Evolutionary conservation across 352 stramenopile genomes (phyloP).

Genomic region (Globisporangium sylvaticum): DNA sequence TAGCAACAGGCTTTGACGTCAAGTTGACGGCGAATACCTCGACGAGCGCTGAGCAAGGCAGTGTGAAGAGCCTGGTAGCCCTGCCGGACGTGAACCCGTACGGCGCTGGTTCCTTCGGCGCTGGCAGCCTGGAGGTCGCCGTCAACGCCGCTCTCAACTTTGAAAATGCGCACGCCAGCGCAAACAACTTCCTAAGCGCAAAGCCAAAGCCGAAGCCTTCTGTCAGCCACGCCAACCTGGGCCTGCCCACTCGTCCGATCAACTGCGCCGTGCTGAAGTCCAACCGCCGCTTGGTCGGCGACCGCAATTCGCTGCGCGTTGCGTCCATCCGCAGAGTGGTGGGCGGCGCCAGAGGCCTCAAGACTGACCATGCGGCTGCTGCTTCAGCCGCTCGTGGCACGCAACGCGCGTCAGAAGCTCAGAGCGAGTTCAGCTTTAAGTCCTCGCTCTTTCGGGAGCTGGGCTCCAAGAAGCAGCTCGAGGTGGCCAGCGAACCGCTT

Average conservation of each 20-base stretch:
- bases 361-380: background rate
- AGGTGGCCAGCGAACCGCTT: background rate
- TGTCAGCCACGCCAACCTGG: constrained; percentile 3
- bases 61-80: constrained; percentile 34
- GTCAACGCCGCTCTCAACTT: constrained; percentile 35
- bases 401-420: background rate
- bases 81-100: constrained; percentile 53
- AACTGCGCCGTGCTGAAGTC: background rate
- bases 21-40: background rate
- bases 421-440: constrained; percentile 26
- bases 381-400: background rate
- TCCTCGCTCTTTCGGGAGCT: constrained; percentile 29
- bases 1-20: constrained; percentile 8
- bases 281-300: background rate
- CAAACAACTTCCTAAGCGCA: constrained; percentile 9
- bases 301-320: background rate
- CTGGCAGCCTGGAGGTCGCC: constrained; percentile 49
- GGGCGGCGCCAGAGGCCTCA: background rate
- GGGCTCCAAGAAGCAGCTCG: constrained; percentile 8
- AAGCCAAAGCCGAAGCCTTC: constrained; percentile 1
- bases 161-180: constrained; percentile 10
- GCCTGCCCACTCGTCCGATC: constrained; percentile 11
- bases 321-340: background rate
- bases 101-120: constrained; percentile 41
- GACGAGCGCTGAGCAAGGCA: background rate